Conservation (phyloP, 768 basidiomycete species). For the Leccinum olivaceopallidum region DNA sequence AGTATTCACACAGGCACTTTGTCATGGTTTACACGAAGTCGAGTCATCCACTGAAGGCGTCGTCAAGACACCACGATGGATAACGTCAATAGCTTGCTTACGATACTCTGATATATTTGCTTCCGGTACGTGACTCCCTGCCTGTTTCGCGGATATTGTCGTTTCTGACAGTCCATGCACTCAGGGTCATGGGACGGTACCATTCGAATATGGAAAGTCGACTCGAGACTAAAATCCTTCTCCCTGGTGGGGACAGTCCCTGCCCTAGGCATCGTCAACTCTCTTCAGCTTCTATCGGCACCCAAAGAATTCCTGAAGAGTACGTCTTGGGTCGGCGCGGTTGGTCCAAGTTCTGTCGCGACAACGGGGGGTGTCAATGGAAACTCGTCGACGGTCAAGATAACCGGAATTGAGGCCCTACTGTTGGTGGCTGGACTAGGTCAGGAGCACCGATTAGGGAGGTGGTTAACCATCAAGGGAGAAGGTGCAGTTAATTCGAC, state of each 20-base stretch:
- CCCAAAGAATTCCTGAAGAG: slow-evolving; percentile 42
- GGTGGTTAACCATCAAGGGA: slow-evolving; percentile 82
- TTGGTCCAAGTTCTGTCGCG: not conserved
- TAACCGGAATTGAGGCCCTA: slow-evolving; percentile 34
- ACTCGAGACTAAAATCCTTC: slow-evolving; percentile 77
- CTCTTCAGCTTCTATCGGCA: slow-evolving; percentile 74
- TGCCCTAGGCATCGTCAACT: slow-evolving; percentile 84
- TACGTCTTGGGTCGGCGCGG: slow-evolving; percentile 41
- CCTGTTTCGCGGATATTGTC: not conserved
- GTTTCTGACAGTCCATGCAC: slow-evolving; percentile 4
- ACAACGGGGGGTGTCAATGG: not conserved
- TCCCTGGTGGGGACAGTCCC: slow-evolving; percentile 60
- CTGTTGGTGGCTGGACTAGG: slow-evolving; percentile 80
- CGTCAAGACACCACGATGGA: slow-evolving; percentile 84
- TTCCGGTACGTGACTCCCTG: slow-evolving; percentile 58
- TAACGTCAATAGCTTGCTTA: slow-evolving; percentile 79
- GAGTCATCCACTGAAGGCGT: slow-evolving; percentile 72
- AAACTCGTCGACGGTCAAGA: slow-evolving; percentile 26
- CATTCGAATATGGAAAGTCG: slow-evolving; percentile 90
- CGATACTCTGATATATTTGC: slow-evolving; percentile 91
- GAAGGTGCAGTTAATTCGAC: slow-evolving; percentile 72
- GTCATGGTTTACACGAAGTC: slow-evolving; percentile 81
- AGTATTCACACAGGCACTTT: slow-evolving; percentile 79
- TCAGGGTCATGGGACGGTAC: slow-evolving; percentile 92
- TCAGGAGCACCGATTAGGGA: slow-evolving; percentile 86